Evolutionary conservation across 805 yeast species (phyloP), one percentile per base, ranked within the genome.

Genomic region (Kazachstania africana): DNA sequence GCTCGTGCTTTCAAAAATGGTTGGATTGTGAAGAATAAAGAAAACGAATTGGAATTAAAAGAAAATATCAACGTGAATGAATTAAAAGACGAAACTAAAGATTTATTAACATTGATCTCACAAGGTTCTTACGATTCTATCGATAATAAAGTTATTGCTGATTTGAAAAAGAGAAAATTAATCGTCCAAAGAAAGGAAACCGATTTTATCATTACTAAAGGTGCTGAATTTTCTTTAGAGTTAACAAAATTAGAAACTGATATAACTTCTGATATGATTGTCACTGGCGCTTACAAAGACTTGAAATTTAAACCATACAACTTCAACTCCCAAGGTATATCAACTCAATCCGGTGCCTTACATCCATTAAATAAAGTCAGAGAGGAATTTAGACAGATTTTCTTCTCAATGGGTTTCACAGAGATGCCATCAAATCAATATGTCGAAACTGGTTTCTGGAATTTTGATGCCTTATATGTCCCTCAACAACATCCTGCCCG

Each of bases 401-500:
- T 91, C 74, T 88, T 91, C 64, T 76, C 91, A 24, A 76, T 91
- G 87, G 99, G 99, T 6, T 91, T 91, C 75, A 75, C 91, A 18
- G 99, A 91, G 65, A 91, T 91, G 99, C 95, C 98, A 38, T 79
- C 98, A 16, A 88, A 88, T 60, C 95, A 88, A 60, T 91, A 87
- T 57, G 99, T 91, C 32, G 99, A 91, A 56, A 73, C 91, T 12
- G 97, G 97, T 4, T 91, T 91, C 75, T 91, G 99, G 99, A 91
- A 91, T 63, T 91, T 91, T 54, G 99, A 91, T 59, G 75, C 98
- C 3, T 70, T 91, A 50, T 91, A 65, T 50, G 99, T 91, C 34
- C 99, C 99, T 35, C 99, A 91, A 65, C 97, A 91, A 65, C 99
- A 91, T 65, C 98, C 99, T 12, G 99, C 99, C 30, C 78, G 99